A percentile compares a stretch with the other conserved stretches of the same genome.
phyloP scores from a whole-genome alignment of 495 filamentous ascomycete genomes.

The Lasiosphaeris hirsuta region DNA sequence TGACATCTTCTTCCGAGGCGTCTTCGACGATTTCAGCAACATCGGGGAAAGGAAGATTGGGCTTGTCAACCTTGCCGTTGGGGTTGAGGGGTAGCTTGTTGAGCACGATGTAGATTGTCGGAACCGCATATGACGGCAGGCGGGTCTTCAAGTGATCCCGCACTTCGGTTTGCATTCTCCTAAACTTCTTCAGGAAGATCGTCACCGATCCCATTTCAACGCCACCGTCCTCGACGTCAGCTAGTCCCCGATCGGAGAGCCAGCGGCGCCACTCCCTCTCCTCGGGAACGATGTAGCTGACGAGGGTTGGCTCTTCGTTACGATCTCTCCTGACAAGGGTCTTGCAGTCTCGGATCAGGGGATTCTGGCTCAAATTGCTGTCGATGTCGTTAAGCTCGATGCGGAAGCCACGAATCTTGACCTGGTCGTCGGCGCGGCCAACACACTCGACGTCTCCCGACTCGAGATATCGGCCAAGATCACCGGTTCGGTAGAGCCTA shows the following conservation, averaged over 20 bases:
- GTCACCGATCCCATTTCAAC: constrained; percentile 42
- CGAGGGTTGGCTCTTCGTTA: constrained; percentile 83
- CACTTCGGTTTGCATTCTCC: constrained; percentile 68
- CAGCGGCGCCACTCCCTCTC: constrained; percentile 66
- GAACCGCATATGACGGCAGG: constrained; percentile 78
- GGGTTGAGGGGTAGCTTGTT: constrained; percentile 83
- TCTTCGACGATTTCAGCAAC: constrained; percentile 47
- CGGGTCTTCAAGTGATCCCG: constrained; percentile 70
- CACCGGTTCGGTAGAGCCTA: constrained; percentile 79
- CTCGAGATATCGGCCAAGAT: constrained; percentile 71
- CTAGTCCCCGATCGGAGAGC: constrained; percentile 54
- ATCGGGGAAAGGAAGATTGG: constrained; percentile 87
- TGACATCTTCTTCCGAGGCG: constrained; percentile 64
- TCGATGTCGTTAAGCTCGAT: constrained; percentile 96
- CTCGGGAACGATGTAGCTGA: constrained; percentile 89
- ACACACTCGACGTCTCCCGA: constrained; percentile 72
- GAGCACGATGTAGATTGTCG: constrained; percentile 73
- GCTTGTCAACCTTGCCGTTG: constrained; percentile 92
- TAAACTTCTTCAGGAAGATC: constrained; percentile 57
- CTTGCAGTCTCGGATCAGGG: constrained; percentile 78
- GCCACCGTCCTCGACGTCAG: constrained; percentile 48
- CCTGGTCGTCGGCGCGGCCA: constrained; percentile 83
- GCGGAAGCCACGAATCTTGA: constrained; percentile 93
- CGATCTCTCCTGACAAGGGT: constrained; percentile 85
- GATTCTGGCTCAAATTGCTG: constrained; percentile 73